Percentiles rank a stretch among this genome's conserved stretches.
These are phyloP conservation scores for Wickerhamiella vanderwaltii DNA, from an alignment of 805 yeast species.

Conservation along the genomic window DNA sequence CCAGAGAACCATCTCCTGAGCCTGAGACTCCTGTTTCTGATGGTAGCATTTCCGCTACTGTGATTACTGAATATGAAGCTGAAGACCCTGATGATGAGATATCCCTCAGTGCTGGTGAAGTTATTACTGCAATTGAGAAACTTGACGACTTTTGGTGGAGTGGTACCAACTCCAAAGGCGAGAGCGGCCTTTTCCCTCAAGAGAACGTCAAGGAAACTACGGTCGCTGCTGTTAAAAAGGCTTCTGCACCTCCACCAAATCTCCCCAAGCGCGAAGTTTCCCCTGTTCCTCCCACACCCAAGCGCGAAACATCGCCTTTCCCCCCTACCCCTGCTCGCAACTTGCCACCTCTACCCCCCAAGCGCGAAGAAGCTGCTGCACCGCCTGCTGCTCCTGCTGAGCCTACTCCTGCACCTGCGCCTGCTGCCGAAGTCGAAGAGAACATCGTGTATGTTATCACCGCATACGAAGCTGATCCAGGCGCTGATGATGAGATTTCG, in stretches of 20 bases:
- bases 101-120: constrained; percentile 52
- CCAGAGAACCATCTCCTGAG: neutral
- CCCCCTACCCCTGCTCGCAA: constrained; percentile 14
- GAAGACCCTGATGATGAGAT: constrained; percentile 71
- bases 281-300: constrained; percentile 11
- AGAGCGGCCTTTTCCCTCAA: constrained; percentile 80
- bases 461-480: constrained; percentile 61
- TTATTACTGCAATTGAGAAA: constrained; percentile 51
- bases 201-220: constrained; percentile 48
- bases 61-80: constrained; percentile 52
- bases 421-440: neutral
- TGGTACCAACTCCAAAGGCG: constrained; percentile 64
- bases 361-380: constrained; percentile 18
- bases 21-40: constrained; percentile 12
- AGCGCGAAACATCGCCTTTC: constrained; percentile 8
- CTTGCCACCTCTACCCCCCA: constrained; percentile 11
- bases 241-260: constrained; percentile 1
- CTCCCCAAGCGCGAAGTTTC: constrained; percentile 12
- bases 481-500: constrained; percentile 63
- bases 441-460: constrained; percentile 7
- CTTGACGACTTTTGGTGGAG: constrained; percentile 84
- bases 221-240: constrained; percentile 16
- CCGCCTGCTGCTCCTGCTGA: constrained; percentile 16
- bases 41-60: constrained; percentile 44
- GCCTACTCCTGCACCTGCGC: constrained; percentile 1